phyloP scores from a whole-genome alignment of 2,329 filamentous ascomycete species.

The Lecanicillium sp. region DNA sequence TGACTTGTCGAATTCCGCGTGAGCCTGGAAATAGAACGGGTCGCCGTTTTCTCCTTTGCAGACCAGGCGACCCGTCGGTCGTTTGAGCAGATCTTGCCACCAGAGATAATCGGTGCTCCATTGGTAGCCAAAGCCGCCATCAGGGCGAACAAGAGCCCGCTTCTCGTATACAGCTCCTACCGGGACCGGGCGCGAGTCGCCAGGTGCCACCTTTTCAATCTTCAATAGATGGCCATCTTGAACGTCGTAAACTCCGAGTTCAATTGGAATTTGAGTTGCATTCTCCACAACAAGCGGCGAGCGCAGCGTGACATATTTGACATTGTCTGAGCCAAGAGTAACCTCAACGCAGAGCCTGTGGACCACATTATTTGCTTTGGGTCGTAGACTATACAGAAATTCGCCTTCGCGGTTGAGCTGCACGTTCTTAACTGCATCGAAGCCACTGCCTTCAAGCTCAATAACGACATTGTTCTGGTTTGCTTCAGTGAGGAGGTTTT shows the following conservation, averaged over 20 bases:
- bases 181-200: conserved; percentile 80
- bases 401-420: conserved; percentile 93
- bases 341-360: conserved; percentile 92
- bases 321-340: conserved; percentile 82
- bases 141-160: conserved; percentile 77
- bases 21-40: conserved; percentile 94
- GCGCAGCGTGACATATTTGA: conserved; percentile 94
- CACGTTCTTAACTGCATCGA: conserved; percentile 82
- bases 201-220: conserved; percentile 94
- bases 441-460: conserved; percentile 84
- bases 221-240: conserved; percentile 86
- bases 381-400: conserved; percentile 78
- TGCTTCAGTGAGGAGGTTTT: conserved; percentile 79
- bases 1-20: conserved; percentile 74
- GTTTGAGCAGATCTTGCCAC: conserved; percentile 85
- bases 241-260: conserved; percentile 82
- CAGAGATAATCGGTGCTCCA: conserved; percentile 88
- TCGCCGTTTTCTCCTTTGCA: conserved; percentile 82
- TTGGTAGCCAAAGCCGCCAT: conserved; percentile 91
- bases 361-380: conserved; percentile 74
- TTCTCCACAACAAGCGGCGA: conserved; percentile 92
- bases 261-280: conserved; percentile 90
- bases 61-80: conserved; percentile 77
- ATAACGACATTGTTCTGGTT: conserved; percentile 73
- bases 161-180: conserved; percentile 90